Base-by-base conservation (phyloP, 192 early-diverging fungal species). In the Martensiomyces pterosporus region DNA sequence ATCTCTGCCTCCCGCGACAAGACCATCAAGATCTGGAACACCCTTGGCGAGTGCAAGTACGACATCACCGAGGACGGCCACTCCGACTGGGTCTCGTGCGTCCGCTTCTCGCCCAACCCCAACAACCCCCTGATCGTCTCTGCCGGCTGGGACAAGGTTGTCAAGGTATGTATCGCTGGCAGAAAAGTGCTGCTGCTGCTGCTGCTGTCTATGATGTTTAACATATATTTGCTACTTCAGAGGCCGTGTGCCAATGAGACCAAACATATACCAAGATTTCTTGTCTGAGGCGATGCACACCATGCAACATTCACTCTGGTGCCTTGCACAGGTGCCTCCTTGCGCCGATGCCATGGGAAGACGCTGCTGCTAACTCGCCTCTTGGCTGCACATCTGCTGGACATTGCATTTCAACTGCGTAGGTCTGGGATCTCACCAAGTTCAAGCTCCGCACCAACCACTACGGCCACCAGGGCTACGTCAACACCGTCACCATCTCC, bases 1-100 rank as follows among this genome's bases (percentile, higher is more conserved):
- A 92, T 99, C 52, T 96, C 93, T 49, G 91, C 89, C 57, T 94
- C 93, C 60, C 90, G 93, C 73, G 96, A 99, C 81, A 94, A 93
- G 86, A 84, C 84, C 75, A 96, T 99, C 85, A 99, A 97, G 88
- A 80, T 99, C 69, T 99, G 96, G 96, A 97, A 99, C 90, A 99
- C 94, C 47, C 83, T 99, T 25, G 96, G 94, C 64, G 96, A 99
- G 80, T 97, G 96, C 92, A 99, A 99, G 89, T 92, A 85, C 86
- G 93, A 86, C 85, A 88, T 99, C 74, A 84, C 81, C 60, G 89
- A 96, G 59, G 91, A 97, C 61, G 89, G 90, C 64, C 96, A 99
- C 91, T 77, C 85, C 72, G 91, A 95, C 72, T 99, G 96, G 96
- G 89, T 97, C 64, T 96, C 93, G 46, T 94, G 91, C 82, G 96